Evolutionary conservation across 1,284 basidiomycete genomes (phyloP).

Genomic region (Heimioporus punctisporus): DNA sequence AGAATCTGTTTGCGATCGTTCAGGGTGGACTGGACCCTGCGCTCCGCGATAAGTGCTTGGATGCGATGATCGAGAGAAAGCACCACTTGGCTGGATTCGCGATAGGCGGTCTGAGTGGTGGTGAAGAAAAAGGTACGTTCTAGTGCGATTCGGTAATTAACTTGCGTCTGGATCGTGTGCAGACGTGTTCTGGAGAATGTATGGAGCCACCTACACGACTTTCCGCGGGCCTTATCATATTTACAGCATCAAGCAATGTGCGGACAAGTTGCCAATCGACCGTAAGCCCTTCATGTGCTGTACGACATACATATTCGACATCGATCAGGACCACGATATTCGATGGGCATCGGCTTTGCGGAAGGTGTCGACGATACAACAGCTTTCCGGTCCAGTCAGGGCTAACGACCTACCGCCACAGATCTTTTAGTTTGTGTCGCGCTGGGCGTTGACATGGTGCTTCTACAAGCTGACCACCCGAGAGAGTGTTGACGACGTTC

Average conservation of each 20-base stretch:
- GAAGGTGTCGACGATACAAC: slow-evolving; percentile 65
- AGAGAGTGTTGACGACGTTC: not conserved
- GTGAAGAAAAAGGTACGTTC: slow-evolving; percentile 79
- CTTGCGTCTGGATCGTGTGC: slow-evolving; percentile 3
- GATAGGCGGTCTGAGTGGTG: slow-evolving; percentile 83
- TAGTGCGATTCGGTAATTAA: slow-evolving; percentile 4
- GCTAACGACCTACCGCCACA: slow-evolving; percentile 29
- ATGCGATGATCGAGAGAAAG: slow-evolving; percentile 78
- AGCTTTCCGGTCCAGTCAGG: not conserved
- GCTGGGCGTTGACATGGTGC: slow-evolving; percentile 87
- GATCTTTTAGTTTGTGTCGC: slow-evolving; percentile 87
- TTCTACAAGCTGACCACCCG: slow-evolving; percentile 10
- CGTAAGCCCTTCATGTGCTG: slow-evolving; percentile 43
- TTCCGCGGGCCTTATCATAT: slow-evolving; percentile 12
- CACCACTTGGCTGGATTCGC: slow-evolving; percentile 79
- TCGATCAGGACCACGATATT: slow-evolving; percentile 73
- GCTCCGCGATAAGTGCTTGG: slow-evolving; percentile 73
- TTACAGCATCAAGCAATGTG: slow-evolving; percentile 77
- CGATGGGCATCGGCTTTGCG: slow-evolving; percentile 89
- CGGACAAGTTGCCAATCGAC: slow-evolving; percentile 72
- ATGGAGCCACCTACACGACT: slow-evolving; percentile 23
- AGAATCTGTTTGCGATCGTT: slow-evolving; percentile 88
- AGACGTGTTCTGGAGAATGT: slow-evolving; percentile 89
- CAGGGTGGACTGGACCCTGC: slow-evolving; percentile 78
- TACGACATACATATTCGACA: slow-evolving; percentile 3